These are phyloP conservation scores for Claviceps monticola DNA, from an alignment of 2,329 filamentous ascomycete species.

Conservation along the genomic window DNA sequence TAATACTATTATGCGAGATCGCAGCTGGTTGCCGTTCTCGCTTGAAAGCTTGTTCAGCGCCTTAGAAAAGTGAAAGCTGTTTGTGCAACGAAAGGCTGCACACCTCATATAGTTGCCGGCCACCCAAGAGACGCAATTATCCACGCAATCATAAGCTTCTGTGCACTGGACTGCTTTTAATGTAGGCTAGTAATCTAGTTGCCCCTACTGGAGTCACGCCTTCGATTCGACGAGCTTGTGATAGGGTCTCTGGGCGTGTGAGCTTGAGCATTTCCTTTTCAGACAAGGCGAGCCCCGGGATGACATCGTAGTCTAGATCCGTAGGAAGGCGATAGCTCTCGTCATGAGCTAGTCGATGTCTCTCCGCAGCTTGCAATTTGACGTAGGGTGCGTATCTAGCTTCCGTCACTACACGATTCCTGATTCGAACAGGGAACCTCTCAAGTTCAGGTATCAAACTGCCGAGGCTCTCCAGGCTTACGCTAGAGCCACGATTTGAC, in stretches of 20 bases:
- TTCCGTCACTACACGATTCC: slow-evolving; percentile 63
- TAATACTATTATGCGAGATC: too few relatives aligned
- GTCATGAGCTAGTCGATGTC: slow-evolving; percentile 57
- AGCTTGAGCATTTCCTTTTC: slow-evolving; percentile 59
- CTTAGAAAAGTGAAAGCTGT: too few relatives aligned
- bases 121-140: background rate
- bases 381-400: slow-evolving; percentile 81
- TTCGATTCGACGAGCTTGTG: slow-evolving; percentile 78
- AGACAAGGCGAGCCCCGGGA: slow-evolving; percentile 65
- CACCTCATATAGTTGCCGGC: background rate
- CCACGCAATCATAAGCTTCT: background rate
- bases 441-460: slow-evolving; percentile 41
- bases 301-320: slow-evolving; percentile 60
- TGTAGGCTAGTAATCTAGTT: slow-evolving; percentile 46
- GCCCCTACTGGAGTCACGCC: slow-evolving; percentile 53
- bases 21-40: too few relatives aligned
- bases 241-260: slow-evolving; percentile 70
- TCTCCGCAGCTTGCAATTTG: slow-evolving; percentile 52
- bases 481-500: slow-evolving; percentile 33
- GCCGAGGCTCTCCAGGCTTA: slow-evolving; percentile 39
- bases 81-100: too few relatives aligned
- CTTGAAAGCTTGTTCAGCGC: too few relatives aligned
- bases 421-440: slow-evolving; percentile 43
- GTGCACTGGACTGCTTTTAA: slow-evolving; percentile 22
- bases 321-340: slow-evolving; percentile 59